Conservation (phyloP, 2,329 filamentous ascomycete genomes). For the Aspergillus sp. region DNA sequence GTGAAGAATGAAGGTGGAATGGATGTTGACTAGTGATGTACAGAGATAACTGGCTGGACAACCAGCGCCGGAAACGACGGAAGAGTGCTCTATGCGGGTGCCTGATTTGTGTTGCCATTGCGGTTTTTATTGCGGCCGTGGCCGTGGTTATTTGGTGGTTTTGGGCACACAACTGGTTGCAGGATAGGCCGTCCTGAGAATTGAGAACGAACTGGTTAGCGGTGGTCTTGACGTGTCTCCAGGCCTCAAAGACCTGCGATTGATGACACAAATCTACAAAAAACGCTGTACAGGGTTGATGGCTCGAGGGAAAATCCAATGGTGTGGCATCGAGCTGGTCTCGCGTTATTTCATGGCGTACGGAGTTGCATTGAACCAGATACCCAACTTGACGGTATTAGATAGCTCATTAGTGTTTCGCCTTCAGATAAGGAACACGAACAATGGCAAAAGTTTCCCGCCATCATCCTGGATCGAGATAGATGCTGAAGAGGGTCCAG, state of each 20-base stretch:
- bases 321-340: background rate
- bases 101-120: constrained; percentile 38
- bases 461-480: background rate
- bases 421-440: background rate
- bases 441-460: background rate
- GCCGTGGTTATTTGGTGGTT: constrained; percentile 49
- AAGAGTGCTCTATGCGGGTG: constrained; percentile 48
- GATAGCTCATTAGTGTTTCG: background rate
- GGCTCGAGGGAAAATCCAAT: background rate
- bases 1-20: background rate
- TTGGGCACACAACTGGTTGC: constrained; percentile 35
- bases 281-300: background rate
- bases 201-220: background rate
- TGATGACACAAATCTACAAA: background rate
- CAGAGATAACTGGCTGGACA: constrained; percentile 56
- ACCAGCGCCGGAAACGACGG: constrained; percentile 50
- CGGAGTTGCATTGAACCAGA: too few relatives aligned
- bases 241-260: background rate
- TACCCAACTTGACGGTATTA: background rate
- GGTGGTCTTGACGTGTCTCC: background rate
- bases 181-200: constrained; percentile 3
- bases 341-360: background rate
- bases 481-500: background rate
- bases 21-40: background rate
- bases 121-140: constrained; percentile 16